phyloP scores from a whole-genome alignment of 2,329 filamentous ascomycete genomes.

The Ophiocordyceps australis region DNA sequence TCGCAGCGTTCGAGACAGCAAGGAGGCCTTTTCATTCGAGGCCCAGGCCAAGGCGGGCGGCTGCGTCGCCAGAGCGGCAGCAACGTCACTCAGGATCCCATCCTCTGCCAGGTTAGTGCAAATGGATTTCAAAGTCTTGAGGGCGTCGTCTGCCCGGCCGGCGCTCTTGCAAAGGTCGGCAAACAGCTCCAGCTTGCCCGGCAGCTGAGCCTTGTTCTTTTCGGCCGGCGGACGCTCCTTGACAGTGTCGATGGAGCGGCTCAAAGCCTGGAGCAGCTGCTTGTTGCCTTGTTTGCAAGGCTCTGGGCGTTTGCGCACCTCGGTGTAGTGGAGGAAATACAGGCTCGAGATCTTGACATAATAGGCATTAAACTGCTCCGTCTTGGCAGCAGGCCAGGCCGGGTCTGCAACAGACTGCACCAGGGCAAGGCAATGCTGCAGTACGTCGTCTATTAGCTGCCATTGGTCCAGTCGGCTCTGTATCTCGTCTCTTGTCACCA shows the following conservation, averaged over 20 bases:
- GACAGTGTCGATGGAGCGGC: constrained; percentile 44
- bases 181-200: constrained; percentile 47
- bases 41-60: constrained; percentile 36
- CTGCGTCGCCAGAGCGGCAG: constrained; percentile 24
- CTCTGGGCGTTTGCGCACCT: constrained; percentile 24
- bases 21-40: constrained; percentile 25
- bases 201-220: constrained; percentile 38
- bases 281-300: constrained; percentile 17
- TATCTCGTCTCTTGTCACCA: constrained; percentile 33
- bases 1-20: constrained; percentile 39
- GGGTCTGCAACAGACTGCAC: constrained; percentile 31
- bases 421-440: constrained; percentile 36
- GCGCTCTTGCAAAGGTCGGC: constrained; percentile 38
- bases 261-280: constrained; percentile 35
- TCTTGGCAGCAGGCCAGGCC: constrained; percentile 9
- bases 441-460: constrained; percentile 35
- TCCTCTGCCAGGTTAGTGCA: constrained; percentile 41
- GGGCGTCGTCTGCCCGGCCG: constrained; percentile 36
- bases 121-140: constrained; percentile 39
- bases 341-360: constrained; percentile 52
- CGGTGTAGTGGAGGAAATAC: constrained; percentile 46
- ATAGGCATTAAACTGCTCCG: constrained; percentile 22
- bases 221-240: constrained; percentile 33
- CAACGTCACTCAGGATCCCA: constrained; percentile 36
- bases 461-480: constrained; percentile 28